Evolutionary conservation across 345 rosid genomes (phyloP), one percentile per base, ranked within the genome.

Genomic region (Melastoma malabathricum): DNA sequence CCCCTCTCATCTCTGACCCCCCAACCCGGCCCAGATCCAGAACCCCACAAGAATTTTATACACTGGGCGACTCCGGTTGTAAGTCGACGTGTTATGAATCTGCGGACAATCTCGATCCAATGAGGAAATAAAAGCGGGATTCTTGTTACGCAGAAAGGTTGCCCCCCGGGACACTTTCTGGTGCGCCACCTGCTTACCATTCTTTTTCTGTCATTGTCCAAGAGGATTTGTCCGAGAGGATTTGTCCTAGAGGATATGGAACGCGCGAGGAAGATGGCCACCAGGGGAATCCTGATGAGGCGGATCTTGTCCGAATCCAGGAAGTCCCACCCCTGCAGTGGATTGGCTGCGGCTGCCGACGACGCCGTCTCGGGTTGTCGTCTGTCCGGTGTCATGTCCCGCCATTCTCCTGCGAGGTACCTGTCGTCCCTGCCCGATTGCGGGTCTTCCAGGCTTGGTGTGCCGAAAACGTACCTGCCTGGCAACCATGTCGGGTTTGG

Each of bases 251-350:
- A 27, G 54, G 41, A 27, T 61, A 85, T 88, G 98, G 98, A 88
- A 67, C 89, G 97, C 16, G 98, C 97, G 48, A 74, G 97, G 86
- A 62, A 72, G 68, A 66, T 92, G 48, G 90, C 95, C 5, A 84
- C 69, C 90, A 61, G 90, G 68, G 95, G 88, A 34, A 51, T 51
- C 54, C 72, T 81, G 75, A 67, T 79, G 14, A 79, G 55, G 56
- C 84, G 95, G 43, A 60, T 84, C 68, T 64, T 80, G 31, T 76
- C 74, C 18, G 75, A 75, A 46, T 56, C 93, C 0, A 87, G 69
- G 65, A 81, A 68, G 52, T 57, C 64, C 59, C 76, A 71, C 55
- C 67, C 41, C 41, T 34, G 12, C 41, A 2, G 41, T 12, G 41
- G 12, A 34, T 34, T 12, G 12, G 10, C 12, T 34, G 41, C 41